Percentiles rank a stretch among this genome's conserved stretches.
Evolutionary conservation across 2,329 filamentous ascomycete species (phyloP).

Genomic region (Exophiala spinifera): DNA sequence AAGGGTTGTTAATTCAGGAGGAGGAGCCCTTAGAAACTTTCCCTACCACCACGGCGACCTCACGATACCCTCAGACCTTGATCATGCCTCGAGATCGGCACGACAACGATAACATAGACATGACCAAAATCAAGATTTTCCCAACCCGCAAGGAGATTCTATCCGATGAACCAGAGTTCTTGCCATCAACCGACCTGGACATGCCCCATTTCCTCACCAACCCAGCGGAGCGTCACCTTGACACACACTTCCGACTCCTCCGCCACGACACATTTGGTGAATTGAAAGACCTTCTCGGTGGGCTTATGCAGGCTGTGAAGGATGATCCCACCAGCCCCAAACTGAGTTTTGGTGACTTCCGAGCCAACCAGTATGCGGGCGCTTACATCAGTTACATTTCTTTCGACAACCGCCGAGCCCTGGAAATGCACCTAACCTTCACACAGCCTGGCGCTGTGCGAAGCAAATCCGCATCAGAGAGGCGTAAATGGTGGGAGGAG

Average conservation of each 20-base stretch:
- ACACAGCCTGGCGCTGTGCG: slow-evolving; percentile 4
- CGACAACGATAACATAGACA: slow-evolving; percentile 51
- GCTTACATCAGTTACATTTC: neutral
- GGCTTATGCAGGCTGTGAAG: neutral
- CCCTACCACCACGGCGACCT: neutral
- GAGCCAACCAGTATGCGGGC: slow-evolving; percentile 17
- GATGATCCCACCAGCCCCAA: slow-evolving; percentile 23
- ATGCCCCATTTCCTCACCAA: slow-evolving; percentile 11
- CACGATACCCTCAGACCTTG: slow-evolving; percentile 3
- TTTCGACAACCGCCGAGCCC: slow-evolving; percentile 11
- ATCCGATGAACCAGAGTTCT: slow-evolving; percentile 27
- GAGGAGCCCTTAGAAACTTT: too few relatives aligned
- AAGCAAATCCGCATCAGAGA: slow-evolving; percentile 1
- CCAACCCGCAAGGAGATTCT: slow-evolving; percentile 51
- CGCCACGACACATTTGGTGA: slow-evolving; percentile 69
- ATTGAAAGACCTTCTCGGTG: slow-evolving; percentile 52
- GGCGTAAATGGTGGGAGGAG: slow-evolving; percentile 17
- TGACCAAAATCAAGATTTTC: slow-evolving; percentile 48
- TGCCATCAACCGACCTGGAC: slow-evolving; percentile 7
- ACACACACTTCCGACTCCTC: slow-evolving; percentile 65
- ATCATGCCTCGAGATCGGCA: slow-evolving; percentile 36
- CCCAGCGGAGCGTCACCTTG: slow-evolving; percentile 34
- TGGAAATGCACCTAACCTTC: slow-evolving; percentile 10
- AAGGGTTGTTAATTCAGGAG: too few relatives aligned
- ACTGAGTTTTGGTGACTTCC: slow-evolving; percentile 35